These are phyloP conservation scores for Vitis rotundifolia DNA, from an alignment of 164 flowering plant genomes.

Conservation along the genomic window DNA sequence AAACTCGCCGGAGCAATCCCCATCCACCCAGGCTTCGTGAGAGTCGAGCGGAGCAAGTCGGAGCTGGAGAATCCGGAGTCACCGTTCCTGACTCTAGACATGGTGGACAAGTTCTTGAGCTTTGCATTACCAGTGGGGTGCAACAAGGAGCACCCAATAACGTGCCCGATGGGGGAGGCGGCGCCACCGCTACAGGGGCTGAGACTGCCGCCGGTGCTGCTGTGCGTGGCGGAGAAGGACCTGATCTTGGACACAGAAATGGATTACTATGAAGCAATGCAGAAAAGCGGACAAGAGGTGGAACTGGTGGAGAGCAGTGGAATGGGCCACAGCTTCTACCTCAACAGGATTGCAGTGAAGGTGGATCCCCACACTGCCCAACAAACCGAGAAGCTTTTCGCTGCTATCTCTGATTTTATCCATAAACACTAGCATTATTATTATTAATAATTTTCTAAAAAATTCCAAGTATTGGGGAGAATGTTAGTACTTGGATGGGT, in stretches of 20 bases:
- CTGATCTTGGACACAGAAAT: constrained; percentile 63
- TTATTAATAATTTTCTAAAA: not conserved
- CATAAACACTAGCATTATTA: constrained; percentile 23
- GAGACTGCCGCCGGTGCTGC: constrained; percentile 56
- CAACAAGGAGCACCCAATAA: constrained; percentile 72
- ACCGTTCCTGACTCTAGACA: constrained; percentile 65
- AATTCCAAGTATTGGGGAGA: too few relatives aligned
- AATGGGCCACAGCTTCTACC: constrained; percentile 69
- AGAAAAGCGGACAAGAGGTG: constrained; percentile 55
- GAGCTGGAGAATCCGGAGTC: constrained; percentile 58
- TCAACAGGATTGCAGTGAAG: constrained; percentile 70
- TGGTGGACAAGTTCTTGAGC: constrained; percentile 71
- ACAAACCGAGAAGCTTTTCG: constrained; percentile 39
- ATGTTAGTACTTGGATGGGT: too few relatives aligned
- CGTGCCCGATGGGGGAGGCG: constrained; percentile 76
- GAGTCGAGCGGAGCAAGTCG: constrained; percentile 57
- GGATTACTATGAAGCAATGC: constrained; percentile 77
- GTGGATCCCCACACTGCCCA: constrained; percentile 46
- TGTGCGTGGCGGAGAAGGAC: constrained; percentile 66
- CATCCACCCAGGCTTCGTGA: constrained; percentile 65
- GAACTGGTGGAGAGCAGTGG: constrained; percentile 52
- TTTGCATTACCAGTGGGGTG: constrained; percentile 60
- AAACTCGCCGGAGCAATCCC: constrained; percentile 62
- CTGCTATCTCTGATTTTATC: constrained; percentile 49
- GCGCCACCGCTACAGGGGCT: constrained; percentile 46